A percentile compares a stretch with the other conserved stretches of the same genome.
phyloP scores from a whole-genome alignment of 805 yeast genomes.

The Diddensiella transvaalensis region DNA sequence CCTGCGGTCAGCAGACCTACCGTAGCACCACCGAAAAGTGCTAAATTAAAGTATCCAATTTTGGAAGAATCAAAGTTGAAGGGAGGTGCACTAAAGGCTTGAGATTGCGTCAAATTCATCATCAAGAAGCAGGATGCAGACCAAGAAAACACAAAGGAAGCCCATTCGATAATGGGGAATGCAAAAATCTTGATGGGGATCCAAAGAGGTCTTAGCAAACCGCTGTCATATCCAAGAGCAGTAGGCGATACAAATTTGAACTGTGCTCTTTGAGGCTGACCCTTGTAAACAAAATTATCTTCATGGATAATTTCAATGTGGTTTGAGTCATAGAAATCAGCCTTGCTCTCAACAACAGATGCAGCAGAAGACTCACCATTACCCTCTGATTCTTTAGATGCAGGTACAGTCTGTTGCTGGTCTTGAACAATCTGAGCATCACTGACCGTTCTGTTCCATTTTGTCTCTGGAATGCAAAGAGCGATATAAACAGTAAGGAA shows the following conservation, averaged over 20 bases:
- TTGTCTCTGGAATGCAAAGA: conserved; percentile 12
- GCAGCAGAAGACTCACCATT: not conserved
- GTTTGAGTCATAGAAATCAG: not conserved
- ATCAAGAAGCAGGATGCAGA: conserved; percentile 6
- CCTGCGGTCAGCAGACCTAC: conserved; percentile 12
- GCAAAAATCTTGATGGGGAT: conserved; percentile 8
- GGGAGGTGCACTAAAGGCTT: conserved; percentile 9
- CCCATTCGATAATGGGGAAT: conserved; percentile 11
- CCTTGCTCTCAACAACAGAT: not conserved
- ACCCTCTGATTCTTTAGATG: not conserved
- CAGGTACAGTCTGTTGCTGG: not conserved
- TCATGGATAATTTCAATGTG: conserved; percentile 4
- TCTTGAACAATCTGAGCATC: not conserved
- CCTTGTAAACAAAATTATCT: conserved; percentile 6
- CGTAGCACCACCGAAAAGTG: conserved; percentile 8
- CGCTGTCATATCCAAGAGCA: not conserved
- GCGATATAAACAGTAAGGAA: conserved; percentile 4
- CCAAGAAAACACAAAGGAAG: conserved; percentile 7
- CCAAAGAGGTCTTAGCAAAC: conserved; percentile 7
- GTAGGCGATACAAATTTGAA: not conserved
- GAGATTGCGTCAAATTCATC: conserved; percentile 10
- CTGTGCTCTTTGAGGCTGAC: conserved; percentile 8
- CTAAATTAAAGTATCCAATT: conserved; percentile 11
- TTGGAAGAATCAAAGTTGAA: conserved; percentile 8
- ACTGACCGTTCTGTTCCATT: conserved; percentile 9